Base-by-base conservation (phyloP, 176 grass and related monocot species). In the Bothriochloa decipiens region DNA sequence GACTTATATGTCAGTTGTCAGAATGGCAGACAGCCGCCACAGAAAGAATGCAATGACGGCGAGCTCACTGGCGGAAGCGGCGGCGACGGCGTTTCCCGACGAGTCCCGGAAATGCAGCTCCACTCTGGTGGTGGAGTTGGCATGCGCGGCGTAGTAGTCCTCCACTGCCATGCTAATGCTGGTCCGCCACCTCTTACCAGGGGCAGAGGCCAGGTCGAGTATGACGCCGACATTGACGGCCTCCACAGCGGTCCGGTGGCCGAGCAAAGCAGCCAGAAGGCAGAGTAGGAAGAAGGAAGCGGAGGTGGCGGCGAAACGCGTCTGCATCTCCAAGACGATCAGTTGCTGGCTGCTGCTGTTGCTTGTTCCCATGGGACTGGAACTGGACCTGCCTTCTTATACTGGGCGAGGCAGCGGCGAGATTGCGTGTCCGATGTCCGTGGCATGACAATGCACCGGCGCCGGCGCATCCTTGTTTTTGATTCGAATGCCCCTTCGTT, bases 161-260 rank as follows among this genome's bases (percentile, higher is more conserved):
- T 92, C 90, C 46, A 90, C 35, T 14, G 90, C 87, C 93, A 95
- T 90, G n/a, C 6, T 43, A 40, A 90, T 86, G 85, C 65, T 80
- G 1, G 83, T 92, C 63, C 35, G 72, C 55, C 29, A 64, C 53
- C 75, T 81, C 47, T 58, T 84, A 2, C 85, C 90, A 1, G 36
- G 0, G 46, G 9, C 5, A 11, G 87, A 81, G 32, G 23, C 8
- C 14, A 65, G 18, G 77, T 88, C 20, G 17, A 95, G 79, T 45
- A 95, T 72, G 40, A 92, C 83, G 26, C 93, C 93, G 55, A 92
- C 90, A 37, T 60, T 76, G 58, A 88, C 83, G 45, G 18, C 17
- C 63, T 63, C 18, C 26, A 16, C 45, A 26, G 67, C 32, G 6
- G 49, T 14, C 28, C 60, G 65, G 83, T 88, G 78, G 61, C 11